Percentiles rank a stretch among this genome's conserved stretches.
Conservation (phyloP, 345 rosid species). For the Durio zibethinus region DNA sequence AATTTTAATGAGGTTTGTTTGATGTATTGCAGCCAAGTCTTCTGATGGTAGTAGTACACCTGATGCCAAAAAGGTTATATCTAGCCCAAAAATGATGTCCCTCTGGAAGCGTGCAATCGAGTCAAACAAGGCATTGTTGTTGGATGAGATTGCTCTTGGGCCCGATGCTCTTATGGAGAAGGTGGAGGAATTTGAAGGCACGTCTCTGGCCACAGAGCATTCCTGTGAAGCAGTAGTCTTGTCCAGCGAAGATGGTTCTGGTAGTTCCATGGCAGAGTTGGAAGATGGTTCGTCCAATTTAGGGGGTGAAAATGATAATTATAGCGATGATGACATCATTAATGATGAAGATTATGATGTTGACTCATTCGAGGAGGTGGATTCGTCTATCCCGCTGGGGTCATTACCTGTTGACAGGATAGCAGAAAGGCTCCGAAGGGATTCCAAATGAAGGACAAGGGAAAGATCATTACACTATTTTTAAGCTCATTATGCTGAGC, state of each 20-base stretch:
- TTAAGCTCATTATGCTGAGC: neutral
- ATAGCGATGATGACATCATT: constrained; percentile 33
- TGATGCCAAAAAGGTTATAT: constrained; percentile 31
- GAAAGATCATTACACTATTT: neutral
- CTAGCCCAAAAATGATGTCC: constrained; percentile 78
- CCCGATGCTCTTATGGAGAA: constrained; percentile 68
- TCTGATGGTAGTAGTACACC: constrained; percentile 13
- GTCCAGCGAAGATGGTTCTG: constrained; percentile 29
- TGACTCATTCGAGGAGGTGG: constrained; percentile 40
- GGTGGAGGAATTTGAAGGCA: neutral
- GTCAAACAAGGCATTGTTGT: constrained; percentile 59
- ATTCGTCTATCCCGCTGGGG: constrained; percentile 39
- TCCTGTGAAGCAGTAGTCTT: constrained; percentile 61
- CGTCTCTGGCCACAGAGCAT: constrained; percentile 54
- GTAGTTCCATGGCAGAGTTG: constrained; percentile 25
- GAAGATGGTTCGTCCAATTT: constrained; percentile 29
- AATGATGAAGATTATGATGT: constrained; percentile 37
- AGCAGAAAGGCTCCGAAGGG: constrained; percentile 38
- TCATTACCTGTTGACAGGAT: constrained; percentile 64
- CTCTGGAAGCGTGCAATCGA: constrained; percentile 70
- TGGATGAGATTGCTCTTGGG: constrained; percentile 49
- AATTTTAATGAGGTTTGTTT: constrained; percentile 5
- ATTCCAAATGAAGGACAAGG: constrained; percentile 7
- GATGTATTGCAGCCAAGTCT: constrained; percentile 27
- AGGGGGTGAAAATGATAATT: constrained; percentile 22